Percentiles rank a stretch among this genome's conserved stretches.
These are phyloP conservation scores for Panus rudis DNA, from an alignment of 768 basidiomycete species.

Conservation along the genomic window DNA sequence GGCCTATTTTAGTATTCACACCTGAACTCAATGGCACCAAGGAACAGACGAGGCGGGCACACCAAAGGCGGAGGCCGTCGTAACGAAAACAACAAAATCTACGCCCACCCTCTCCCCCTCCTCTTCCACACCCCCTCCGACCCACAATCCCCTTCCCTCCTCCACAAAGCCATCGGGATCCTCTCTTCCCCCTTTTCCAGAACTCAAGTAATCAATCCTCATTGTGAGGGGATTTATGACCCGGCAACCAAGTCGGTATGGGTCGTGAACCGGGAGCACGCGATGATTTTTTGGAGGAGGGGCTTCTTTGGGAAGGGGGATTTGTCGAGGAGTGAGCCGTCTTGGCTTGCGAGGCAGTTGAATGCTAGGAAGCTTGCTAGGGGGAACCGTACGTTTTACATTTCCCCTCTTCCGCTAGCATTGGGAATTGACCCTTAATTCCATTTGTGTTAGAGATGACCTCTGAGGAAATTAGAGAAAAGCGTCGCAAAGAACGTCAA, in stretches of 20 bases:
- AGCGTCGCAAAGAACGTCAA: constrained; percentile 79
- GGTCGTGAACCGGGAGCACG: constrained; percentile 61
- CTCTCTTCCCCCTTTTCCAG: no score
- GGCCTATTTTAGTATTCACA: no score
- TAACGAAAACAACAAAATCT: constrained; percentile 60
- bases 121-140: constrained; percentile 39
- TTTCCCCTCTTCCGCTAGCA: background rate
- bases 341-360: constrained; percentile 78
- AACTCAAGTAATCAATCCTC: constrained; percentile 60
- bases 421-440: background rate
- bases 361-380: constrained; percentile 49
- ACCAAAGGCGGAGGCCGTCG: constrained; percentile 48
- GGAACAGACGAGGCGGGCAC: constrained; percentile 7
- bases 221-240: constrained; percentile 75
- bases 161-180: constrained; percentile 29
- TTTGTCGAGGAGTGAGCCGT: constrained; percentile 90
- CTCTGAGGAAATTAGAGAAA: constrained; percentile 87
- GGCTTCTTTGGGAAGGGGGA: constrained; percentile 99
- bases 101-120: constrained; percentile 65
- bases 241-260: constrained; percentile 79
- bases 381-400: constrained; percentile 39
- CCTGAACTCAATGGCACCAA: no score
- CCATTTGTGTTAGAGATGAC: constrained; percentile 39
- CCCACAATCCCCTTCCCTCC: constrained; percentile 33
- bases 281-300: constrained; percentile 70